Percentiles rank a stretch among this genome's conserved stretches.
phyloP scores from a whole-genome alignment of 192 early-diverging fungal genomes.

The Coemansia sp. region DNA sequence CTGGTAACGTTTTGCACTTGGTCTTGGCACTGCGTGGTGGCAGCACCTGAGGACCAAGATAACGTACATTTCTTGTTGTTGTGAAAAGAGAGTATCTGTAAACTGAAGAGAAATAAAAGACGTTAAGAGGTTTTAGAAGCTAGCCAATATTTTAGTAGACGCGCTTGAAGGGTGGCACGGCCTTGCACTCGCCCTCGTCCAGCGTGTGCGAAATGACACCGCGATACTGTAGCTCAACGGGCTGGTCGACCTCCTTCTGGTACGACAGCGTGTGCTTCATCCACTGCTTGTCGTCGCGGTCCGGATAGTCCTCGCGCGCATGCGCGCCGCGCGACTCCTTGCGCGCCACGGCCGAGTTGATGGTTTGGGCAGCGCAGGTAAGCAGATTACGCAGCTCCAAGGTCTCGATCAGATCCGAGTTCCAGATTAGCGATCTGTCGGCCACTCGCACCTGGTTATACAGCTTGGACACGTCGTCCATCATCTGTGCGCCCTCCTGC shows the following conservation, averaged over 20 bases:
- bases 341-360: constrained; percentile 81
- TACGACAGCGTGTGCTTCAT: constrained; percentile 99
- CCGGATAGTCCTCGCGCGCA: constrained; percentile 90
- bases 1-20: constrained; percentile 84
- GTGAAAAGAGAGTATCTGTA: neutral
- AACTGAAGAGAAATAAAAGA: neutral
- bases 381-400: constrained; percentile 97
- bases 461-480: constrained; percentile 75
- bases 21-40: constrained; percentile 95
- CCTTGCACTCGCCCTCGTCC: constrained; percentile 90
- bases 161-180: constrained; percentile 82
- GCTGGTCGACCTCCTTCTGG: constrained; percentile 74
- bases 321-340: constrained; percentile 99
- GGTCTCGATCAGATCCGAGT: constrained; percentile 94
- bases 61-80: too few species aligned
- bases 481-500: constrained; percentile 83
- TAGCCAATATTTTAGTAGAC: constrained; percentile 60
- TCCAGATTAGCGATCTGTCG: constrained; percentile 96
- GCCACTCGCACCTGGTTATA: constrained; percentile 82
- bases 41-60: too few species aligned
- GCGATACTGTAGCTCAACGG: constrained; percentile 80
- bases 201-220: constrained; percentile 74
- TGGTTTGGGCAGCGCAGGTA: constrained; percentile 90
- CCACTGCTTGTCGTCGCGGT: constrained; percentile 90
- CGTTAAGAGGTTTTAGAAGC: constrained; percentile 1